Percentiles rank a stretch among this genome's conserved stretches.
These are phyloP conservation scores for Actinomortierella wolfii DNA, from an alignment of 371 early-diverging fungal species.

Conservation along the genomic window DNA sequence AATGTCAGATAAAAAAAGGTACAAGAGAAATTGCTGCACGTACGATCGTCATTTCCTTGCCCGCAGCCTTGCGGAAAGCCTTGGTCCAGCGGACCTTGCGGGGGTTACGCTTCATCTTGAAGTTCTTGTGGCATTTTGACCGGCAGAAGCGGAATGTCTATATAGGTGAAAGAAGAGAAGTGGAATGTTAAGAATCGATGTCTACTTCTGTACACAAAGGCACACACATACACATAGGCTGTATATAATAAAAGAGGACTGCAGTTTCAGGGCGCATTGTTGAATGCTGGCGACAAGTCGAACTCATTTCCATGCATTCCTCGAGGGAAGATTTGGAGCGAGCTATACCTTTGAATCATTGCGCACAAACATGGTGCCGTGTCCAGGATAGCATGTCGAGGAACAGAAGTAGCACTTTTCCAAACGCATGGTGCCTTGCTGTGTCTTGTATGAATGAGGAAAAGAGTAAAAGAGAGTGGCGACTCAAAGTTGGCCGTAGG, in stretches of 20 bases:
- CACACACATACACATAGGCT: constrained; percentile 2
- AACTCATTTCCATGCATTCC: neutral
- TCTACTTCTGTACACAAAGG: too few relatives aligned
- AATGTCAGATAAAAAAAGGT: neutral
- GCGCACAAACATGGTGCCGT: constrained; percentile 98
- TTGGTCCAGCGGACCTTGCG: constrained; percentile 99
- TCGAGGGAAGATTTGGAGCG: neutral
- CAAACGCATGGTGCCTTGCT: constrained; percentile 80
- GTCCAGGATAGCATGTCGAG: constrained; percentile 97
- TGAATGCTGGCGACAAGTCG: neutral
- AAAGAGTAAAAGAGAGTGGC: neutral
- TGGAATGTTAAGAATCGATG: too few relatives aligned
- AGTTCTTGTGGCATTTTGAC: constrained; percentile 99
- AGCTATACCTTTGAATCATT: constrained; percentile 91
- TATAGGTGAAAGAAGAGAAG: neutral
- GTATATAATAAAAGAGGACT: neutral
- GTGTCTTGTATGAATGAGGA: neutral
- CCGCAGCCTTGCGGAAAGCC: constrained; percentile 96
- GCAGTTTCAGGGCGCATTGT: too few relatives aligned
- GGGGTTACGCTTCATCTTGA: constrained; percentile 99
- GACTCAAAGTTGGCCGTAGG: too few relatives aligned
- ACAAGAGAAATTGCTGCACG: constrained; percentile 29
- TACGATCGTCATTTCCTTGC: constrained; percentile 99
- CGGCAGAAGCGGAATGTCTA: constrained; percentile 97
- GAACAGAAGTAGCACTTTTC: constrained; percentile 99